Base-by-base conservation (phyloP, 2,329 filamentous ascomycete species). In the Diplodia corticola region DNA sequence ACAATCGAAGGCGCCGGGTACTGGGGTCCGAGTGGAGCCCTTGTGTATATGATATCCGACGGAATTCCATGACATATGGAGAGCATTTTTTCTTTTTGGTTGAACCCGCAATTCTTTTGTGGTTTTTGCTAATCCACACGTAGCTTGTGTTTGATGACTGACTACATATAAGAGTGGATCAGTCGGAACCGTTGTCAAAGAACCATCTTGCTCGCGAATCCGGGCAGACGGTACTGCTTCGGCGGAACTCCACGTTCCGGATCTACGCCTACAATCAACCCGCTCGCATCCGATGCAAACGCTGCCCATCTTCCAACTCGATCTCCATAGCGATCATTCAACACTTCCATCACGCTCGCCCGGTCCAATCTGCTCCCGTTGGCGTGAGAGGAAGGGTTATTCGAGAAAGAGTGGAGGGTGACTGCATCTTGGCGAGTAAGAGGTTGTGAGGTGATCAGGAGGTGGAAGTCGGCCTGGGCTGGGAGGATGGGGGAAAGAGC, bases 331-430 rank as follows among this genome's bases (percentile, higher is more conserved):
- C 80, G 70, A 73, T 83, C 81, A 37, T 71, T 70, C 66, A 83
- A n/a, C 13, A 83, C 74, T 70, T 83, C 82, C 2, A 82, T 35
- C 26, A 82, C 78, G 57, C 71, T 71, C 69, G 73, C 71, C 63
- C 75, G 69, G 5, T 70, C 69, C 26, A 69, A 68, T 66, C 59
- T 67, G 57, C 61, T 57, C 2, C 63, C 22, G 3, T 22, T 12
- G 13, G 5, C 13, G 17, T 48, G 17, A 17, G n/a, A 15, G 4
- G 63, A 17, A 44, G 37, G 4, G 4, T 13, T 5, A 5, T 35
- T 15, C 7, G 63, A 49, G 12, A 48, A 55, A 13, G 68, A 69
- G 67, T 78, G 78, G 20, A 73, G 69, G 6, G 70, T 69, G 46
- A 67, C 72, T 0, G 78, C 79, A 71, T 81, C 79, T 17, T 67